These are phyloP conservation scores for Plasmodium fragile DNA, from an alignment of 169 alveolate genomes.

Conservation along the genomic window DNA sequence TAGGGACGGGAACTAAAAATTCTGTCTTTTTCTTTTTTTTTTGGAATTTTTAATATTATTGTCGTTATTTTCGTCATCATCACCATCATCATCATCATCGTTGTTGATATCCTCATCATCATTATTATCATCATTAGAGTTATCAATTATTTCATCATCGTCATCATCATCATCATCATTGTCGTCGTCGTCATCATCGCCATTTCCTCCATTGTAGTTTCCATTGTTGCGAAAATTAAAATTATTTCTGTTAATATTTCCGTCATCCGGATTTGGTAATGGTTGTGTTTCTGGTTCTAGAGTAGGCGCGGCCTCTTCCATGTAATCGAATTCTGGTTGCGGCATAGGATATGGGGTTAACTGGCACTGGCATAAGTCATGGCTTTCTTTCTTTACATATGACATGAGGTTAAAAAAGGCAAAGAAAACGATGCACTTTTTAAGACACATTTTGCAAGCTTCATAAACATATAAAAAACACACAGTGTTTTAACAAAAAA, in stretches of 20 bases:
- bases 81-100: slow-evolving; percentile 5
- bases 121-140: background rate
- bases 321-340: slow-evolving; percentile 15
- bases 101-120: background rate
- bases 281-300: background rate
- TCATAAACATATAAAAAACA: background rate
- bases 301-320: background rate
- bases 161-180: slow-evolving; percentile 54
- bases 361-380: background rate
- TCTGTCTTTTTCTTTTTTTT: background rate
- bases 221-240: background rate
- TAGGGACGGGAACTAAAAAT: background rate
- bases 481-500: background rate
- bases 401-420: slow-evolving; percentile 6
- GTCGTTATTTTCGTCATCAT: slow-evolving; percentile 17
- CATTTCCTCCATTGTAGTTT: background rate
- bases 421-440: slow-evolving; percentile 1
- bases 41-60: background rate
- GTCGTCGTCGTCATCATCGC: slow-evolving; percentile 39
- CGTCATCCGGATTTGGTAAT: slow-evolving; percentile 35
- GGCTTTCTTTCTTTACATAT: slow-evolving; percentile 4
- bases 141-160: slow-evolving; percentile 29
- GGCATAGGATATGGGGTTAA: background rate
- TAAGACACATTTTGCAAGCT: slow-evolving; percentile 21
- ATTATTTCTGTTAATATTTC: slow-evolving; percentile 18